Evolutionary conservation across 2,329 filamentous ascomycete genomes (phyloP).

Genomic region (Trichoderma sp.): DNA sequence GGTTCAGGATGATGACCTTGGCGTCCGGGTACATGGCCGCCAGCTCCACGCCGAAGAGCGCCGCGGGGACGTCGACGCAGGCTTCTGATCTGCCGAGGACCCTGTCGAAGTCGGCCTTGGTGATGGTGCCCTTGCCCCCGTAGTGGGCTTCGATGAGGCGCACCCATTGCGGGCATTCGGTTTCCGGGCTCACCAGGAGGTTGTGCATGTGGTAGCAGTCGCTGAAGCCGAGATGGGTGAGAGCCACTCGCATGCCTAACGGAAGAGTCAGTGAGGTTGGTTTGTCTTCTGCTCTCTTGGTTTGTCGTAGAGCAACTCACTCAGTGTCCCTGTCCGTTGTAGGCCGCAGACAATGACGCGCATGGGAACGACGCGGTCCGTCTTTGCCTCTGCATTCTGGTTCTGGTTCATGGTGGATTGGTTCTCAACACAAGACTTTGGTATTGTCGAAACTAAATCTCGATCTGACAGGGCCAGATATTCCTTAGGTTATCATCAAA

Average conservation of each 20-base stretch:
- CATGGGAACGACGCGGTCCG: constrained; percentile 44
- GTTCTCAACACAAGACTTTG: background rate
- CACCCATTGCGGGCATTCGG: constrained; percentile 38
- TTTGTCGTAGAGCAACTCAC: constrained; percentile 32
- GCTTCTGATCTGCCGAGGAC: constrained; percentile 52
- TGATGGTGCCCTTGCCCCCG: constrained; percentile 37
- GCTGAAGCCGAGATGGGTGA: constrained; percentile 43
- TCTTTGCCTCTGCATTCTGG: constrained; percentile 1
- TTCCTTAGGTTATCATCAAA: too few relatives aligned
- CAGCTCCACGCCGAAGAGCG: constrained; percentile 51
- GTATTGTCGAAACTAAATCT: too few relatives aligned
- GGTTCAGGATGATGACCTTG: constrained; percentile 45
- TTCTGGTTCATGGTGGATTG: constrained; percentile 12
- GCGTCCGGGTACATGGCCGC: constrained; percentile 42
- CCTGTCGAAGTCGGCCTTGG: constrained; percentile 49
- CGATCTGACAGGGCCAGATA: background rate
- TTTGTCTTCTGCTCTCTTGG: background rate
- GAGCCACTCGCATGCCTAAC: constrained; percentile 41
- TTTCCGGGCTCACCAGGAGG: constrained; percentile 35
- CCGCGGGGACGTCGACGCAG: constrained; percentile 58
- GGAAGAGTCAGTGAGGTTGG: background rate
- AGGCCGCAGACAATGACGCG: constrained; percentile 46
- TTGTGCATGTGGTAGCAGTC: constrained; percentile 45
- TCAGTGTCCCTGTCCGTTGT: constrained; percentile 45
- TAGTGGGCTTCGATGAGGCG: constrained; percentile 41